phyloP scores from a whole-genome alignment of 768 basidiomycete species.

The Suillus subalutaceus region DNA sequence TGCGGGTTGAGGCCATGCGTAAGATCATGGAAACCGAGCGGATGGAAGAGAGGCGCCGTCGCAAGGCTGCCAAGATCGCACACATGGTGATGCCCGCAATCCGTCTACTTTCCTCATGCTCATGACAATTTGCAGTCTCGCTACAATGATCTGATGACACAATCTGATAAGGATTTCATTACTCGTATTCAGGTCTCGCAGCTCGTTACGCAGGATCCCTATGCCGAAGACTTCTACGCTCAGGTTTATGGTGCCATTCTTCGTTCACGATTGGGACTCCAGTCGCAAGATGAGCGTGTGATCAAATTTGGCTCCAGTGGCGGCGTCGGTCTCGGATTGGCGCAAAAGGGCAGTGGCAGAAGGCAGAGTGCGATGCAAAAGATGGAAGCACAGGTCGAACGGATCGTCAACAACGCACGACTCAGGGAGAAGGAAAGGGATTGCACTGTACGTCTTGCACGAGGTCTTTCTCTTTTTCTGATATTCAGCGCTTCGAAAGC shows the following conservation, averaged over 20 bases:
- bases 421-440: constrained; percentile 86
- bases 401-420: constrained; percentile 91
- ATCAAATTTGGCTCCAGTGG: constrained; percentile 83
- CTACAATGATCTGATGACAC: constrained; percentile 95
- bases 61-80: constrained; percentile 83
- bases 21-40: constrained; percentile 91
- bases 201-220: constrained; percentile 95
- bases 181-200: constrained; percentile 99
- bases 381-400: constrained; percentile 94
- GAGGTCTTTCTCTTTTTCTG: constrained; percentile 1
- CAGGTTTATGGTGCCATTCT: constrained; percentile 91
- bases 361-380: constrained; percentile 87
- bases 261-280: constrained; percentile 76
- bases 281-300: constrained; percentile 74
- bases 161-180: constrained; percentile 99
- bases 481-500: constrained; percentile 40
- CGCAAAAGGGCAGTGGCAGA: constrained; percentile 61
- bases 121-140: constrained; percentile 57
- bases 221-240: constrained; percentile 97
- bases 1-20: constrained; percentile 79
- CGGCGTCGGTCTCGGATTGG: constrained; percentile 83
- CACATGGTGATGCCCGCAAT: constrained; percentile 63
- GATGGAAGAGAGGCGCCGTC: constrained; percentile 82
- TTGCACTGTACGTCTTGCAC: constrained; percentile 48
- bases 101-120: constrained; percentile 7